Evolutionary conservation across 768 basidiomycete genomes (phyloP).

Genomic region (Lenzites betulinus): DNA sequence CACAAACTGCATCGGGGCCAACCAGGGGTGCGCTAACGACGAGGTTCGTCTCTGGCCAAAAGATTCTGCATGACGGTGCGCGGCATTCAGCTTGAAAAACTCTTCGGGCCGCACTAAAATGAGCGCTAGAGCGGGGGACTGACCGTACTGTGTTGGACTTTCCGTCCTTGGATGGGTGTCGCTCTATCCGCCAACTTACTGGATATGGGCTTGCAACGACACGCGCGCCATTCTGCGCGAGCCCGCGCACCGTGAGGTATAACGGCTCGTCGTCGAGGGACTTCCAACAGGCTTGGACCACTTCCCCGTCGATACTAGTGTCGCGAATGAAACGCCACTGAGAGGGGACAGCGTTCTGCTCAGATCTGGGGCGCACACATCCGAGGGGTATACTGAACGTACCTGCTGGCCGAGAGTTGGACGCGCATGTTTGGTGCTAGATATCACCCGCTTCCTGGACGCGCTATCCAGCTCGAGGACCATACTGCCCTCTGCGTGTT

Average conservation of each 20-base stretch:
- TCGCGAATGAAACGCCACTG: too few relatives aligned
- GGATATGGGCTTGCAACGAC: conserved; percentile 26
- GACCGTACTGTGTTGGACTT: background rate
- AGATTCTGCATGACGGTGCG: background rate
- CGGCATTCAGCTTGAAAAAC: too few relatives aligned
- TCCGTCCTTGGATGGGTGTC: background rate
- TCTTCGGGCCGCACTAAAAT: background rate
- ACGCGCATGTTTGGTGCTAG: background rate
- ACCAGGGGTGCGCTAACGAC: too few relatives aligned
- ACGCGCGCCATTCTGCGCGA: conserved; percentile 3
- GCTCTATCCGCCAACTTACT: conserved; percentile 20
- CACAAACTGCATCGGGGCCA: too few relatives aligned
- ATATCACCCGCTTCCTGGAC: background rate
- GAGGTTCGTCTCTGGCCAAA: background rate
- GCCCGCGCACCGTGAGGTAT: conserved; percentile 23
- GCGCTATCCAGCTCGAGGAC: too few relatives aligned
- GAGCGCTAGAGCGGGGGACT: background rate
- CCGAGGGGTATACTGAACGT: too few relatives aligned
- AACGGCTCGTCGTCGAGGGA: background rate
- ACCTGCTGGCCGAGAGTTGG: background rate
- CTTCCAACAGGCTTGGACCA: too few relatives aligned
- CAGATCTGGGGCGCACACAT: too few relatives aligned
- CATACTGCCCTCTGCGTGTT: too few relatives aligned
- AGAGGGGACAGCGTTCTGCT: too few relatives aligned
- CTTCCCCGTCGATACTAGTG: too few relatives aligned